These are phyloP conservation scores for Alternaria sp. DNA, from an alignment of 2,329 filamentous ascomycete species.

Conservation along the genomic window DNA sequence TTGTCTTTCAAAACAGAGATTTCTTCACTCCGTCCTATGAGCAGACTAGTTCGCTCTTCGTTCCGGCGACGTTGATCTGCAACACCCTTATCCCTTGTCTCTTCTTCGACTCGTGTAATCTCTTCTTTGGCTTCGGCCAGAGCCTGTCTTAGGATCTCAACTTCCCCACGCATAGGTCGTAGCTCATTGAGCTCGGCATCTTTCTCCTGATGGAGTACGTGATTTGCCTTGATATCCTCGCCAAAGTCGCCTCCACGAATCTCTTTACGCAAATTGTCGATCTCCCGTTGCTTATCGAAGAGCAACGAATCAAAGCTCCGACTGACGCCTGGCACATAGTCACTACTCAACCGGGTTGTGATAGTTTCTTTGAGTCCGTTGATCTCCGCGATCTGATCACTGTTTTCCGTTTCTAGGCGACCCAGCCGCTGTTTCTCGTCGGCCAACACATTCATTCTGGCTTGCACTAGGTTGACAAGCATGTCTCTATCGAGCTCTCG, in stretches of 20 bases:
- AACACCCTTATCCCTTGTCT: constrained; percentile 6
- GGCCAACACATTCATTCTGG: background rate
- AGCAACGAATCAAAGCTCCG: background rate
- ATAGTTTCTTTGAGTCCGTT: background rate
- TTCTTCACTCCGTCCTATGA: background rate
- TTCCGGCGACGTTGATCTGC: constrained; percentile 5
- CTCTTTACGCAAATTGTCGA: background rate
- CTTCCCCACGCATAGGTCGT: background rate
- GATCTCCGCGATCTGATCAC: background rate
- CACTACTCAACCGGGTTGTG: background rate
- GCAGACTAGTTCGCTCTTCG: background rate
- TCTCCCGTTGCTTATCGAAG: background rate
- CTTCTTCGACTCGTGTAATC: background rate
- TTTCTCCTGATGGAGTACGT: constrained; percentile 1
- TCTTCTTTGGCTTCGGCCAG: background rate
- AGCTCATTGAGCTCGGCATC: constrained; percentile 1
- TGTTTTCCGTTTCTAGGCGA: background rate
- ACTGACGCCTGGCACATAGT: background rate
- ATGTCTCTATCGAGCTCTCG: background rate
- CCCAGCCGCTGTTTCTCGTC: background rate
- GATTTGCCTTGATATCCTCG: background rate
- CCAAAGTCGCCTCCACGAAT: background rate
- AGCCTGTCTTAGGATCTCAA: background rate
- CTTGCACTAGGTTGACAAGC: background rate
- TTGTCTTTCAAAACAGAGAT: background rate